phyloP scores from a whole-genome alignment of 2,329 filamentous ascomycete species.

The Venturia carpophila region DNA sequence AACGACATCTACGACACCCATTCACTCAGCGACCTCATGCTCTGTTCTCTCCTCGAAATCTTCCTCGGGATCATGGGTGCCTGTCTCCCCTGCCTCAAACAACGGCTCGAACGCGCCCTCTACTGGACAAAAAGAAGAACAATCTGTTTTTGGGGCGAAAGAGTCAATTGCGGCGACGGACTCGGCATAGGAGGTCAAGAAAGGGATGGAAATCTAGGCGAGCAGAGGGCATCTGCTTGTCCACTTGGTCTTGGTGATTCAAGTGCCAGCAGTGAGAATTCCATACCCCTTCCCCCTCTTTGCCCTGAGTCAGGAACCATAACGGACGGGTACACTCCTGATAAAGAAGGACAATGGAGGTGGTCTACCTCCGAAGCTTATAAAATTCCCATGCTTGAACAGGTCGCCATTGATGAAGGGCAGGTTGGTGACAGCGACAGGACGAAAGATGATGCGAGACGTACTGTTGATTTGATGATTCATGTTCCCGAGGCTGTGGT shows the following conservation, averaged over 20 bases:
- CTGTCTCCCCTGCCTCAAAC: slow-evolving; percentile 5
- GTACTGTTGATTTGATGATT: slow-evolving; percentile 2
- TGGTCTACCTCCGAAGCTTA: slow-evolving; percentile 1
- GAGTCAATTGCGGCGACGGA: neutral
- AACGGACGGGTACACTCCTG: neutral
- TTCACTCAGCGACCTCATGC: slow-evolving; percentile 6
- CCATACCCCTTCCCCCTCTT: neutral
- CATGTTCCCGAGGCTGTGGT: slow-evolving; percentile 1
- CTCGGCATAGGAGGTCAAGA: neutral
- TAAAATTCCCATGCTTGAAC: neutral
- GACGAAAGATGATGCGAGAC: neutral
- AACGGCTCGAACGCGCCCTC: slow-evolving; percentile 1
- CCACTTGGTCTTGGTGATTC: neutral
- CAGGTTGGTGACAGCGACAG: neutral
- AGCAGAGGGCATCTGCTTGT: neutral
- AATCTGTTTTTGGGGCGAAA: neutral
- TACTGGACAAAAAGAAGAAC: slow-evolving; percentile 8
- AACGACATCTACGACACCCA: neutral
- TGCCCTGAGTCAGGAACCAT: neutral
- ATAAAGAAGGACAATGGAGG: slow-evolving; percentile 6
- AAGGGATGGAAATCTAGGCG: neutral
- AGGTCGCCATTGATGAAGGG: neutral
- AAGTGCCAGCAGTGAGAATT: neutral
- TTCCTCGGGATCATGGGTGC: slow-evolving; percentile 13
- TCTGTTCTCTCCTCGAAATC: slow-evolving; percentile 2